These are phyloP conservation scores for Pseudogymnoascus sp. DNA, from an alignment of 2,329 filamentous ascomycete genomes.

Conservation along the genomic window DNA sequence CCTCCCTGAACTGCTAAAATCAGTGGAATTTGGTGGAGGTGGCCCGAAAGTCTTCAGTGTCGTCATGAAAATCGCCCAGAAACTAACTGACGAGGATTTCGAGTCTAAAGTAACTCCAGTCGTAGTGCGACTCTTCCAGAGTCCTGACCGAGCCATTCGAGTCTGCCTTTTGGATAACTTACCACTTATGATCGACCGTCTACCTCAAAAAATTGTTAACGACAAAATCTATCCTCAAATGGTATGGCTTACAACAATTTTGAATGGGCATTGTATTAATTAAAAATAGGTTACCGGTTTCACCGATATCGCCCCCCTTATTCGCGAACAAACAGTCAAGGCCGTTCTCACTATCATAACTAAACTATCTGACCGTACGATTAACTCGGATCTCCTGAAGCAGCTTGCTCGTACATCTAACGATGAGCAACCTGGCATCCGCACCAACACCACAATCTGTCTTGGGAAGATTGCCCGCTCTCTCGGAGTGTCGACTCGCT, in stretches of 20 bases:
- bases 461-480: slow-evolving; percentile 92
- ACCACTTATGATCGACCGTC: slow-evolving; percentile 80
- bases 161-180: slow-evolving; percentile 87
- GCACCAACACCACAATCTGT: slow-evolving; percentile 97
- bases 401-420: slow-evolving; percentile 94
- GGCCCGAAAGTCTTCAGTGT: slow-evolving; percentile 83
- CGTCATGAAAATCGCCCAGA: slow-evolving; percentile 83
- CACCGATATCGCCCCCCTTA: slow-evolving; percentile 80
- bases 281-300: slow-evolving; percentile 72
- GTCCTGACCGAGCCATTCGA: slow-evolving; percentile 83
- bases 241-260: slow-evolving; percentile 39
- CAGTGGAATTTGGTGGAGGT: slow-evolving; percentile 95
- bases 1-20: slow-evolving; percentile 90
- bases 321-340: slow-evolving; percentile 93
- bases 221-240: slow-evolving; percentile 96
- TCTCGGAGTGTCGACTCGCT: slow-evolving; percentile 65
- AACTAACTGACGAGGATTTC: slow-evolving; percentile 84
- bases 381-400: slow-evolving; percentile 87
- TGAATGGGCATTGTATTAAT: neutral
- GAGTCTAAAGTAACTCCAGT: slow-evolving; percentile 76
- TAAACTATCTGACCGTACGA: slow-evolving; percentile 84
- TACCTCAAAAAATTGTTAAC: slow-evolving; percentile 82
- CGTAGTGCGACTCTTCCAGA: slow-evolving; percentile 77
- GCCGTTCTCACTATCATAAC: slow-evolving; percentile 78
- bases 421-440: slow-evolving; percentile 92